These are phyloP conservation scores for Vitis hybrid DNA, from an alignment of 177 flowering plant species.

Conservation along the genomic window DNA sequence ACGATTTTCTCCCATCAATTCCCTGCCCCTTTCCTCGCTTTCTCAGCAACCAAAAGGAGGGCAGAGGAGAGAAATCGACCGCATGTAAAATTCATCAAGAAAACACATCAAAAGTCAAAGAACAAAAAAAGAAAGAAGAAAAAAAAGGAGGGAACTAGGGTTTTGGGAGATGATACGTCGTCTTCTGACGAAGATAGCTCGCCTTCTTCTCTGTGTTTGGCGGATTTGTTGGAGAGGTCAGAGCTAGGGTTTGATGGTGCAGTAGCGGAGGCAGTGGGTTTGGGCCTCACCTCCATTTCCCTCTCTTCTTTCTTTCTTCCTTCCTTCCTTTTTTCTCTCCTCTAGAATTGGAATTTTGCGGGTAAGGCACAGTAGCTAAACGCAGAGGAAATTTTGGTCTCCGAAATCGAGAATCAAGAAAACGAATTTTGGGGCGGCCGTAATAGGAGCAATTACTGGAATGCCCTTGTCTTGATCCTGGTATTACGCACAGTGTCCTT, in stretches of 20 bases:
- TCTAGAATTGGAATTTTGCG: background rate
- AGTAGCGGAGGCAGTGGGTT: slow-evolving; percentile 4
- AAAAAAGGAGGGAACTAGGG: slow-evolving; percentile 10
- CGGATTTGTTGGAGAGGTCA: slow-evolving; percentile 4
- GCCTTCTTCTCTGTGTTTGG: slow-evolving; percentile 57
- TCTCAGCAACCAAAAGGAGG: too few relatives aligned
- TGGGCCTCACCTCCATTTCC: background rate
- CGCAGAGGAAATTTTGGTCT: background rate
- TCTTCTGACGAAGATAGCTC: slow-evolving; percentile 54
- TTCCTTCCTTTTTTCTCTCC: background rate
- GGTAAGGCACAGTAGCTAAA: background rate
- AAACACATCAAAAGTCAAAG: background rate
- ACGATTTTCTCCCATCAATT: too few relatives aligned
- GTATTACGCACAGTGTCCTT: too few relatives aligned
- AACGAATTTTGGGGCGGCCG: too few relatives aligned
- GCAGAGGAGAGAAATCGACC: background rate
- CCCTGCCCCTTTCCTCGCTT: too few relatives aligned
- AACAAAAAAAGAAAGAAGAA: background rate
- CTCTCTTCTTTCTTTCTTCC: slow-evolving; percentile 9
- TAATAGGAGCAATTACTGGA: too few relatives aligned
- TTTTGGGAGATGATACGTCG: slow-evolving; percentile 21
- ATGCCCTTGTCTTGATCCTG: too few relatives aligned
- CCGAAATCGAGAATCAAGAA: too few relatives aligned
- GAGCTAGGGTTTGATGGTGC: slow-evolving; percentile 19
- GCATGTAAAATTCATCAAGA: background rate